Evolutionary conservation across 257 asterid genomes (phyloP).

Genomic region (Gentiana macrophylla): DNA sequence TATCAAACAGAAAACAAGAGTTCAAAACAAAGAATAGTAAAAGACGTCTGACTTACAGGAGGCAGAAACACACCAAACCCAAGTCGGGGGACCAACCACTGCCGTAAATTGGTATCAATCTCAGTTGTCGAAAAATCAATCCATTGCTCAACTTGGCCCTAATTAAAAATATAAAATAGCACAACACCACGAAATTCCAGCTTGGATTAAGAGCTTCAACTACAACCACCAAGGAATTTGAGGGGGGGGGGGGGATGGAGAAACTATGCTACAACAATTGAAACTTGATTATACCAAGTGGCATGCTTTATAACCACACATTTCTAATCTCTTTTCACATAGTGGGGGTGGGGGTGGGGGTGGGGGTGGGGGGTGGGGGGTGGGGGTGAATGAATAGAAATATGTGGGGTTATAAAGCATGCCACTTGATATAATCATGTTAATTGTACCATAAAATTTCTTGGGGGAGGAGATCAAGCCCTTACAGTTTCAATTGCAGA

Average conservation of each 20-base stretch:
- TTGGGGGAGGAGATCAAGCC: not conserved
- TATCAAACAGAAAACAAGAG: not conserved
- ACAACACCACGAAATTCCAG: not conserved
- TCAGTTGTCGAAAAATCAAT: slow-evolving; percentile 64
- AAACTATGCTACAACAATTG: not conserved
- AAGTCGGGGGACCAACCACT: slow-evolving; percentile 65
- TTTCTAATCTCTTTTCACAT: too few species aligned
- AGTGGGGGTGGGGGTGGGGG: too few species aligned
- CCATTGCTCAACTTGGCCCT: slow-evolving; percentile 84
- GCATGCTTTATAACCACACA: too few species aligned
- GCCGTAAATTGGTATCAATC: slow-evolving; percentile 31
- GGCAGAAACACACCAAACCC: slow-evolving; percentile 35
- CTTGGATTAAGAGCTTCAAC: not conserved
- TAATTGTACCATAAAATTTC: too few species aligned
- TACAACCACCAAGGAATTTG: not conserved
- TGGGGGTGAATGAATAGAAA: too few species aligned
- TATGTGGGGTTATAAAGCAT: too few species aligned
- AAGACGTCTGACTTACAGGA: slow-evolving; percentile 29
- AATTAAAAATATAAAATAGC: not conserved
- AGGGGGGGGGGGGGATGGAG: not conserved
- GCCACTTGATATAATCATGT: too few species aligned
- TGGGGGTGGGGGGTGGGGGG: too few species aligned
- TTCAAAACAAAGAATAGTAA: too few species aligned
- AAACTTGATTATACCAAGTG: too few species aligned
- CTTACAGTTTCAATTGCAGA: slow-evolving; percentile 70